Conservation (phyloP, 345 rosid species). For the Ceriops zippeliana region DNA sequence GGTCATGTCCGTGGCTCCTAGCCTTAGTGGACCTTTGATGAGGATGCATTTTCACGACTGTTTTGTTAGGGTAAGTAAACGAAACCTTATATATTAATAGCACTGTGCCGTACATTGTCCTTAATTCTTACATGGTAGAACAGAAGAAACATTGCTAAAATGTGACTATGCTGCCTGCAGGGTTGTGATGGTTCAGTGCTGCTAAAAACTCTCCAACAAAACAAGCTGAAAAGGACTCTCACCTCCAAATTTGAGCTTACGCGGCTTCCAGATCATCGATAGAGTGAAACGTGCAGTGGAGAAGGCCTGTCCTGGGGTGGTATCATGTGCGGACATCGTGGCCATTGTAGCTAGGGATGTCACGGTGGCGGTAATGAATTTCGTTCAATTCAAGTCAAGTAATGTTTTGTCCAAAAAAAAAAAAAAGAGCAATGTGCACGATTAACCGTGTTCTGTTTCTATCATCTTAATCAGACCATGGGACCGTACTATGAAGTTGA, state of each 20-base stretch:
- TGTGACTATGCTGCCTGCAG: constrained; percentile 23
- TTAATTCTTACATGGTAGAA: no score
- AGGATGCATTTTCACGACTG: constrained; percentile 87
- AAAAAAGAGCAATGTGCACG: no score
- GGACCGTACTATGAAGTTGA: constrained; percentile 47
- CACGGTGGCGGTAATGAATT: constrained; percentile 35
- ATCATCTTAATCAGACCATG: constrained; percentile 24
- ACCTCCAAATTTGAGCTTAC: constrained; percentile 44
- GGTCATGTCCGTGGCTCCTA: no score
- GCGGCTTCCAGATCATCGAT: constrained; percentile 63
- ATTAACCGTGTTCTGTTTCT: not conserved
- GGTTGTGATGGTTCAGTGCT: constrained; percentile 85
- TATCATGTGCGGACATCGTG: constrained; percentile 66
- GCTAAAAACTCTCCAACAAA: constrained; percentile 45
- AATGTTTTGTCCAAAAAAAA: not conserved
- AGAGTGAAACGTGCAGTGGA: constrained; percentile 55
- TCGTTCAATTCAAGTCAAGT: not conserved
- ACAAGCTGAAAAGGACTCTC: constrained; percentile 52
- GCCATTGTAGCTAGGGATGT: constrained; percentile 69
- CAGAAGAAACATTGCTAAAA: no score
- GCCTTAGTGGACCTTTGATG: constrained; percentile 29
- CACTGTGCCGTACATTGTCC: no score
- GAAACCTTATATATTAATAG: no score
- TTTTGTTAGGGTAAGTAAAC: constrained; percentile 49
- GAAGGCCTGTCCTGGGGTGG: constrained; percentile 62